Conservation (phyloP, 768 basidiomycete genomes). For the Chalciporus chontae region DNA sequence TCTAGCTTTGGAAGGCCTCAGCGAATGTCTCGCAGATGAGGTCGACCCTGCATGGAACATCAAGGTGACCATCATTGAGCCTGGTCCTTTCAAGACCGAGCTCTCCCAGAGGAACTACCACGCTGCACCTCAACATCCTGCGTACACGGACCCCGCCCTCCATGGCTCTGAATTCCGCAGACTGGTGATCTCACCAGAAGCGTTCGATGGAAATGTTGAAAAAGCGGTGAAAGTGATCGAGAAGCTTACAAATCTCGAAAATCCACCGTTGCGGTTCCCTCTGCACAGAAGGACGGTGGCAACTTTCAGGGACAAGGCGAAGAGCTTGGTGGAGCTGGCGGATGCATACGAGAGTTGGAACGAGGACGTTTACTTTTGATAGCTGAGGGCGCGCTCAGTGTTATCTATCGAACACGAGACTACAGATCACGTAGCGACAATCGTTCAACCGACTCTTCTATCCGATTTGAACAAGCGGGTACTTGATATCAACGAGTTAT, state of each 20-base stretch:
- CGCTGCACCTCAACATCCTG: constrained; percentile 12
- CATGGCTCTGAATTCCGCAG: constrained; percentile 4
- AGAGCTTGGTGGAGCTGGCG: constrained; percentile 2
- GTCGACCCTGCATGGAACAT: constrained; percentile 19
- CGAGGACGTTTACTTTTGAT: constrained; percentile 9
- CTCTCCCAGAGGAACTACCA: not conserved
- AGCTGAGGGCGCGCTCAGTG: no score
- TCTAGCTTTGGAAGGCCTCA: constrained; percentile 17
- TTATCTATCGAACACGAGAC: no score
- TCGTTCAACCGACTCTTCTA: no score
- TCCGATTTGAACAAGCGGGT: no score
- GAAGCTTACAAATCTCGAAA: constrained; percentile 10
- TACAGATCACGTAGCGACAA: no score
- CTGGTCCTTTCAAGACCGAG: constrained; percentile 16
- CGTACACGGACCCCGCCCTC: constrained; percentile 13
- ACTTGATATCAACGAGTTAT: no score
- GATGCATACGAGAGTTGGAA: constrained; percentile 18
- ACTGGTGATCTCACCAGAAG: not conserved
- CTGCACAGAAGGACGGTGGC: constrained; percentile 6
- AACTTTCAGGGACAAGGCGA: constrained; percentile 13
- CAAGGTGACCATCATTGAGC: constrained; percentile 20
- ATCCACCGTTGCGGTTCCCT: constrained; percentile 14
- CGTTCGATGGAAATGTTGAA: constrained; percentile 10
- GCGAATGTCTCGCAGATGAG: constrained; percentile 7
- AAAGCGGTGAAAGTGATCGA: constrained; percentile 17